phyloP scores from a whole-genome alignment of 495 filamentous ascomycete species.

The Penicillium desertorum region DNA sequence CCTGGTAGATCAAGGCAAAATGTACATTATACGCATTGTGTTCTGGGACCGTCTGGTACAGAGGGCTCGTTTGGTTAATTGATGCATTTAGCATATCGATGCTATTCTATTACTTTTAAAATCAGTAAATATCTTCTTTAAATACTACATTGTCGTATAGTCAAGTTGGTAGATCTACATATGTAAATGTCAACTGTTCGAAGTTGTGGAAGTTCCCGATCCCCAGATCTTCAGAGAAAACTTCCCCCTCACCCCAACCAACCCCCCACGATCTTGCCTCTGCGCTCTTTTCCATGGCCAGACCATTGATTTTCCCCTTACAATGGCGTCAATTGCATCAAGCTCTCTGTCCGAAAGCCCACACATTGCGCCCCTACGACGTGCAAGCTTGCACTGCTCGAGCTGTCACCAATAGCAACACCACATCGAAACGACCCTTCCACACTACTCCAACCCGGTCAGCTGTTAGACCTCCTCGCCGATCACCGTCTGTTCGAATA shows the following conservation, averaged over 20 bases:
- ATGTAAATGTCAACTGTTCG: not conserved
- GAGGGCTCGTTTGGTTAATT: slow-evolving; percentile 33
- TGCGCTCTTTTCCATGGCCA: slow-evolving; percentile 15
- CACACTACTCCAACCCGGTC: slow-evolving; percentile 17
- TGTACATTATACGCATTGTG: slow-evolving; percentile 50
- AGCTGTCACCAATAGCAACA: slow-evolving; percentile 9
- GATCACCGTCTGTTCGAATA: not conserved
- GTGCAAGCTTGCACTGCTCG: slow-evolving; percentile 6
- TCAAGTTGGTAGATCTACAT: slow-evolving; percentile 1
- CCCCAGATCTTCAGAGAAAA: slow-evolving; percentile 12
- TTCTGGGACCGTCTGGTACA: slow-evolving; percentile 39
- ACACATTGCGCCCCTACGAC: not conserved
- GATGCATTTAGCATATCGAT: slow-evolving; percentile 31
- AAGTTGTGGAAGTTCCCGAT: slow-evolving; percentile 14
- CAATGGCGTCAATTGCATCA: slow-evolving; percentile 19
- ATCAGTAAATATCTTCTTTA: not conserved
- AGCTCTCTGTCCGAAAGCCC: slow-evolving; percentile 1
- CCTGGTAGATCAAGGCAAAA: slow-evolving; percentile 34
- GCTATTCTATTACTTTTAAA: not conserved
- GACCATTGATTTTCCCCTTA: slow-evolving; percentile 7
- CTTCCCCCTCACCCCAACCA: slow-evolving; percentile 1
- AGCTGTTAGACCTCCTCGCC: not conserved
- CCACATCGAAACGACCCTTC: slow-evolving; percentile 18
- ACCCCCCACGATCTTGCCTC: not conserved
- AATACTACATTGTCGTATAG: not conserved